phyloP scores from a whole-genome alignment of 768 basidiomycete species.

The Suillus brevipes region DNA sequence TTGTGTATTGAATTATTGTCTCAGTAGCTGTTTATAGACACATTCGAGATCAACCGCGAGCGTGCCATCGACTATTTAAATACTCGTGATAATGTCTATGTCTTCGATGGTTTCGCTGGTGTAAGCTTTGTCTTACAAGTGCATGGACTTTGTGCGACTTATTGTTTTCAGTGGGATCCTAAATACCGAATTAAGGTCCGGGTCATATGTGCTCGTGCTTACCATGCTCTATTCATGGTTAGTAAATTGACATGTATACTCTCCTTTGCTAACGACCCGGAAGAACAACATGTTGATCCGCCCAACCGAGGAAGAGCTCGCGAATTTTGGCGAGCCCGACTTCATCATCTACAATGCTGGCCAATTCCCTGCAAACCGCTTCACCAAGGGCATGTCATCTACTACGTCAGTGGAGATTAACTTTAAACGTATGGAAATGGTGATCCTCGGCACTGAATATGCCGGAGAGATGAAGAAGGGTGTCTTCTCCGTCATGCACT shows the following conservation, averaged over 20 bases:
- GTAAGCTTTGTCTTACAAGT: slow-evolving; percentile 40
- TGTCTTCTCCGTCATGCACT: slow-evolving; percentile 99
- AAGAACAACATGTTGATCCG: slow-evolving; percentile 99
- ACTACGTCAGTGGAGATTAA: slow-evolving; percentile 99
- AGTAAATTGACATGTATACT: slow-evolving; percentile 32
- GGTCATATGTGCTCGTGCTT: slow-evolving; percentile 96
- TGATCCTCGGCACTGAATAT: slow-evolving; percentile 97
- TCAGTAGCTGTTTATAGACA: slow-evolving; percentile 53
- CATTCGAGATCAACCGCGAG: slow-evolving; percentile 98
- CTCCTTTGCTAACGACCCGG: slow-evolving; percentile 11
- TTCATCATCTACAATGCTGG: slow-evolving; percentile 99
- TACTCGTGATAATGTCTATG: slow-evolving; percentile 97
- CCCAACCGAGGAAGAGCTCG: slow-evolving; percentile 92
- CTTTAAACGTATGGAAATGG: slow-evolving; percentile 99
- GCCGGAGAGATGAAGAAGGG: slow-evolving; percentile 99
- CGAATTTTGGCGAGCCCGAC: slow-evolving; percentile 94
- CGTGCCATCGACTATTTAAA: slow-evolving; percentile 99
- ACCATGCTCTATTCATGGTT: slow-evolving; percentile 98
- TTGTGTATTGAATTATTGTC: not conserved
- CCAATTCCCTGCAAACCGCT: slow-evolving; percentile 99
- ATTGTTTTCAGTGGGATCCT: slow-evolving; percentile 81
- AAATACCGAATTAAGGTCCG: slow-evolving; percentile 99
- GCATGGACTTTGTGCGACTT: not conserved
- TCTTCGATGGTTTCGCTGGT: slow-evolving; percentile 94
- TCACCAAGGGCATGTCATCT: slow-evolving; percentile 99